Base-by-base conservation (phyloP, 768 basidiomycete genomes). In the Boletus rubroflammeus region DNA sequence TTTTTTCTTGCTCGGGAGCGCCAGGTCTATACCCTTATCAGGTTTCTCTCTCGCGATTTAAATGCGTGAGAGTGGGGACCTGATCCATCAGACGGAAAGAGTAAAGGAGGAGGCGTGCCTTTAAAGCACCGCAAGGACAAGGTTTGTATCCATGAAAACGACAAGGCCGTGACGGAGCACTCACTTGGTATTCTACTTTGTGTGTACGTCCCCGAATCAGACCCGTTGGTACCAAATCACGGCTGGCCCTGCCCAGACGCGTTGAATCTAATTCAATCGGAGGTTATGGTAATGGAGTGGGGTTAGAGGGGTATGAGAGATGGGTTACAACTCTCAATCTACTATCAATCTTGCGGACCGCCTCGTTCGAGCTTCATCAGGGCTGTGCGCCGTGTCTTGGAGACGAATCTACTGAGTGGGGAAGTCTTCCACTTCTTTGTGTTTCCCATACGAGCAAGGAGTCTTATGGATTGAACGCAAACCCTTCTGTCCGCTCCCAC, bases 71-170 rank as follows among this genome's bases (percentile, higher is more conserved):
- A 59, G 55, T 50, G 55, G 53, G 25, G 46, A 13, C 39, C 19
- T 34, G 55, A 50, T 61, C 61, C 57, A 63, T 63, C 61, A 59
- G 63, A 60, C 38, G 34, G 36, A 46, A 19, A 39, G 51, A 34
- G 51, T 57, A 44, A 56, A 23, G 62, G 57, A 57, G 28, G 34
- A 31, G 45, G 50, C 47, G 66, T 67, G 49, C 62, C 60, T 67
- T 34, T 56, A 48, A 48, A 59, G 65, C 67, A 67, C 66, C 49
- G 65, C 65, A 68, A 68, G 66, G 65, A 63, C 61, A 66, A 65
- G 61, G 61, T 68, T 67, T 40, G 49, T 45, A 25, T 17, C 39
- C 32, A 17, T 38, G 39, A 45, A 49, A 34, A 39, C 34, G 44
- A 55, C 58, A 36, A 56, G 53, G 41, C 47, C 51, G 50, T 51